Evolutionary conservation across 164 flowering plant species (phyloP).

Genomic region (grape (Vitis vinifera)): DNA sequence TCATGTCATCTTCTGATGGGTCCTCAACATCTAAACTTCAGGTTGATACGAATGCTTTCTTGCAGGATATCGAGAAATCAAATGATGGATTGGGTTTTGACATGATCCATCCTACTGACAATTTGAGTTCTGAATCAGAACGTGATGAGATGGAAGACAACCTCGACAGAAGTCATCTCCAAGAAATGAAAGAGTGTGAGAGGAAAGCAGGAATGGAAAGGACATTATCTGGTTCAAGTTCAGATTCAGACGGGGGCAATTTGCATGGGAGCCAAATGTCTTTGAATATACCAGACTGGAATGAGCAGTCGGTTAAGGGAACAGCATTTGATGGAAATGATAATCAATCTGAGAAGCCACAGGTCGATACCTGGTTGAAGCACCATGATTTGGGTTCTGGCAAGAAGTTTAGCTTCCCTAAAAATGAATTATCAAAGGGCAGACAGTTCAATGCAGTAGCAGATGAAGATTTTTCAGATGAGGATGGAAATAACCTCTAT

Average conservation of each 20-base stretch:
- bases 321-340: conserved; percentile 27
- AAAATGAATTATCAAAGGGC: neutral
- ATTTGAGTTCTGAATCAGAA: conserved; percentile 24
- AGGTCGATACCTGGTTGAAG: conserved; percentile 1
- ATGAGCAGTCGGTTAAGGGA: conserved; percentile 9
- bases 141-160: conserved; percentile 15
- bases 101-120: conserved; percentile 16
- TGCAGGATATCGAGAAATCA: conserved; percentile 2
- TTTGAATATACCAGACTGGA: conserved; percentile 1
- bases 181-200: conserved; percentile 15
- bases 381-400: conserved; percentile 3
- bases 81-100: conserved; percentile 8
- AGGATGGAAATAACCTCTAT: neutral
- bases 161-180: neutral
- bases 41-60: conserved; percentile 1
- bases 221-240: conserved; percentile 26
- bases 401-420: conserved; percentile 4
- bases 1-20: conserved; percentile 2
- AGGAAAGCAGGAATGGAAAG: conserved; percentile 13
- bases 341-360: conserved; percentile 11
- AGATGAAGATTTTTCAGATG: conserved; percentile 5
- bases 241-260: conserved; percentile 23
- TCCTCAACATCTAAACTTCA: conserved; percentile 10
- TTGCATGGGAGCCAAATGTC: neutral
- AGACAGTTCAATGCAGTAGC: neutral